These are phyloP conservation scores for Starmera pachycereana DNA, from an alignment of 805 yeast genomes.

Conservation along the genomic window DNA sequence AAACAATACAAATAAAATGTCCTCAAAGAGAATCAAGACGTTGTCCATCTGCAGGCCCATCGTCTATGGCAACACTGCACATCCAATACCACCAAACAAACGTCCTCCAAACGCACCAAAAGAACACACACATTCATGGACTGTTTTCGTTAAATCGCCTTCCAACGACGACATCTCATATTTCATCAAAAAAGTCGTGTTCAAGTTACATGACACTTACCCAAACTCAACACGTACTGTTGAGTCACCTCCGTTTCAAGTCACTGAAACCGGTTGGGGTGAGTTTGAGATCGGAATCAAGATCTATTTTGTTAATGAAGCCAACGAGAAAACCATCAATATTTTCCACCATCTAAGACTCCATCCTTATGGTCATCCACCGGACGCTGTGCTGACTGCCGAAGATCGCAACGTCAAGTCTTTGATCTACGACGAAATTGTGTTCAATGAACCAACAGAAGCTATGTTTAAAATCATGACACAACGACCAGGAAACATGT, in stretches of 20 bases:
- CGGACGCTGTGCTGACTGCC: conserved; percentile 20
- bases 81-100: conserved; percentile 42
- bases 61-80: conserved; percentile 72
- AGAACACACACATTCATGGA: conserved; percentile 95
- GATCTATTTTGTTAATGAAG: conserved; percentile 76
- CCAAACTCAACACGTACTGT: conserved; percentile 76
- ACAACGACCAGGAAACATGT: conserved; percentile 46
- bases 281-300: conserved; percentile 91
- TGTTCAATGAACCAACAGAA: conserved; percentile 94
- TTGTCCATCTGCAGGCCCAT: conserved; percentile 71
- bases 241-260: conserved; percentile 87
- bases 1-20: no score
- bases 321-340: conserved; percentile 78
- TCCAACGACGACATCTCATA: conserved; percentile 69
- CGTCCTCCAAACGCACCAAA: conserved; percentile 57
- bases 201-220: conserved; percentile 92
- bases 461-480: conserved; percentile 72
- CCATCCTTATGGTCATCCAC: conserved; percentile 62
- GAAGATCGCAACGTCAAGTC: conserved; percentile 40
- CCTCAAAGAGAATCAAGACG: conserved; percentile 24
- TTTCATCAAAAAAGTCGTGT: conserved; percentile 80
- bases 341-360: conserved; percentile 83
- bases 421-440: conserved; percentile 76
- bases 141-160: conserved; percentile 81
- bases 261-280: conserved; percentile 99